These are phyloP conservation scores for Endotrypanum monterogeii DNA, from an alignment of 208 protist species.

Conservation along the genomic window DNA sequence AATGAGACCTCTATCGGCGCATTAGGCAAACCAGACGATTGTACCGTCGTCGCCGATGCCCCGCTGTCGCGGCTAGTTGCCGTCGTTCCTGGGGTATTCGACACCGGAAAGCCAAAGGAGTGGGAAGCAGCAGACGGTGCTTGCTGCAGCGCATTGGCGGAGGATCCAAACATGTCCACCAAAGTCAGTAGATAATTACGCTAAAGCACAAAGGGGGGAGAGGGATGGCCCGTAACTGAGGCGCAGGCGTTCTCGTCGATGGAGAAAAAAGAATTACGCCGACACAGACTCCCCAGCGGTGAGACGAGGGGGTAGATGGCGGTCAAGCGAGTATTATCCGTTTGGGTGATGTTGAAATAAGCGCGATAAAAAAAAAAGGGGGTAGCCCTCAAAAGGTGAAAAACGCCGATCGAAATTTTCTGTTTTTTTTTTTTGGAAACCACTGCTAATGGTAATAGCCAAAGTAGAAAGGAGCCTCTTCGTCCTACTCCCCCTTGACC, in stretches of 20 bases:
- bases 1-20: neutral
- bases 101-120: neutral
- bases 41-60: neutral
- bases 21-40: neutral
- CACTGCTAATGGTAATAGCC: too few species aligned
- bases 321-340: neutral
- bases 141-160: neutral
- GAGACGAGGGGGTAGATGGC: neutral
- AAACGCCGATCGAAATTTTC: too few species aligned
- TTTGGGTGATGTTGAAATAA: neutral
- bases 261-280: neutral
- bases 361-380: neutral
- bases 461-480: too few species aligned
- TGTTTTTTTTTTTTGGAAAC: too few species aligned
- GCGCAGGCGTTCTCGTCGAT: neutral
- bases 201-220: neutral
- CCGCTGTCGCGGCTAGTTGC: neutral
- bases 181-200: neutral
- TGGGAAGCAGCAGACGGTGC: neutral
- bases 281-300: neutral
- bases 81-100: neutral
- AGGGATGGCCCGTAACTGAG: neutral
- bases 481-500: too few species aligned
- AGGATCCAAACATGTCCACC: neutral
- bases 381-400: neutral